phyloP scores from a whole-genome alignment of 345 rosid species.

The Chamaenerion angustifolium region DNA sequence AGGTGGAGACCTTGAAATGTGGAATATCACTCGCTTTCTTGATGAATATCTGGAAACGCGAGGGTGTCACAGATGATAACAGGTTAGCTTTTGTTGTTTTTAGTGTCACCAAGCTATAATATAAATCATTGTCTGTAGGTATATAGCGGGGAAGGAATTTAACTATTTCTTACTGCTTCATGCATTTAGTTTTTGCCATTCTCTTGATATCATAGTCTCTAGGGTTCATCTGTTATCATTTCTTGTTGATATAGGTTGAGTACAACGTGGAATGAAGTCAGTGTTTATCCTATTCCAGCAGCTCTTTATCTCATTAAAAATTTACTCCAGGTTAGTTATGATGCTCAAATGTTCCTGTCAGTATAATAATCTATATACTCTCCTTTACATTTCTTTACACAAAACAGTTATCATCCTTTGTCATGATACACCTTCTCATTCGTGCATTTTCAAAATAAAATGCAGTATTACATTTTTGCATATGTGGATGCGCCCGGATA shows the following conservation, averaged over 20 bases:
- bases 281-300: constrained; percentile 85
- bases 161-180: not conserved
- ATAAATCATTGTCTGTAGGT: not conserved
- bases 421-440: not conserved
- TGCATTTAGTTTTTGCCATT: too few species aligned
- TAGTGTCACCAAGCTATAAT: too few species aligned
- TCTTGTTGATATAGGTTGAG: constrained; percentile 46
- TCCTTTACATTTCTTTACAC: constrained; percentile 8
- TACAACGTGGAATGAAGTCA: constrained; percentile 77
- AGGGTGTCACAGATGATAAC: constrained; percentile 90
- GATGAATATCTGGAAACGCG: constrained; percentile 60
- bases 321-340: constrained; percentile 67
- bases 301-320: constrained; percentile 88
- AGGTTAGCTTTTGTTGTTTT: constrained; percentile 25
- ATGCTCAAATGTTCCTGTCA: constrained; percentile 3
- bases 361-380: not conserved
- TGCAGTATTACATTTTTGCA: constrained; percentile 95
- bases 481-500: constrained; percentile 96
- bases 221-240: not conserved
- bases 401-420: constrained; percentile 9
- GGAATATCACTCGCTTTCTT: constrained; percentile 74
- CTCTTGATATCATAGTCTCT: too few species aligned
- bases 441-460: too few species aligned
- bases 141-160: not conserved
- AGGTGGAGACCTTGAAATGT: constrained; percentile 97